Base-by-base conservation (phyloP, 1,284 basidiomycete genomes). In the Inonotus hispidus region DNA sequence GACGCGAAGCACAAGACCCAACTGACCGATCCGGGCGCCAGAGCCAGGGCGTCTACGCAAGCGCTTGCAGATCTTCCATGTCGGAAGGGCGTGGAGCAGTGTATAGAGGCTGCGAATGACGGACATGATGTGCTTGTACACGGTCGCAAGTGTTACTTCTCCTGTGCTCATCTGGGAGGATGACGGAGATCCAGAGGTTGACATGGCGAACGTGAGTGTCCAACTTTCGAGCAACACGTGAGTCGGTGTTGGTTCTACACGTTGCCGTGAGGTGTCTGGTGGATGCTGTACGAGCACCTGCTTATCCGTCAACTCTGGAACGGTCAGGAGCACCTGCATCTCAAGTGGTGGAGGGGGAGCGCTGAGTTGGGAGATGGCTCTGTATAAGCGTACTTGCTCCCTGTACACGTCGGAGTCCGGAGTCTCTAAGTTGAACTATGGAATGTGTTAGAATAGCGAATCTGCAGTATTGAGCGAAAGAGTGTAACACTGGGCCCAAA, bases 51-150 rank as follows among this genome's bases (percentile, higher is more conserved):
- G 76, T 62, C 83, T 74, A 57, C 83, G 77, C 32, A 89, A 73
- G 46, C 82, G 82, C 67, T 82, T 82, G 68, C 81, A 79, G 41
- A 90, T 77, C 68, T 82, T 84, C 88, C 88, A 92, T 1, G 84
- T 75, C 23, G 90, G 90, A 6, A 91, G 76, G 25, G 89, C 78
- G 58, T 87, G 79, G 50, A 91, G 76, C 45, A 92, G 72, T 37
- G 82, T 85, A 73, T 79, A 92, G 3, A 91, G 70, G 69, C 86
- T 88, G 56, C 90, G 80, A 74, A 92, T 91, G 41, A 90, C 78
- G 43, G 87, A 81, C 67, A 92, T 91, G 32, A 85, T 83, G 66
- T 90, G 84, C 72, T 92, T 92, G 80, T 92, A 92, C 61, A 90
- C 86, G 16, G 84, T 87, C 0, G 88, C 78, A n/a, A 85, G 82